These are phyloP conservation scores for Linderina pennispora DNA, from an alignment of 192 early-diverging fungal genomes.

Conservation along the genomic window DNA sequence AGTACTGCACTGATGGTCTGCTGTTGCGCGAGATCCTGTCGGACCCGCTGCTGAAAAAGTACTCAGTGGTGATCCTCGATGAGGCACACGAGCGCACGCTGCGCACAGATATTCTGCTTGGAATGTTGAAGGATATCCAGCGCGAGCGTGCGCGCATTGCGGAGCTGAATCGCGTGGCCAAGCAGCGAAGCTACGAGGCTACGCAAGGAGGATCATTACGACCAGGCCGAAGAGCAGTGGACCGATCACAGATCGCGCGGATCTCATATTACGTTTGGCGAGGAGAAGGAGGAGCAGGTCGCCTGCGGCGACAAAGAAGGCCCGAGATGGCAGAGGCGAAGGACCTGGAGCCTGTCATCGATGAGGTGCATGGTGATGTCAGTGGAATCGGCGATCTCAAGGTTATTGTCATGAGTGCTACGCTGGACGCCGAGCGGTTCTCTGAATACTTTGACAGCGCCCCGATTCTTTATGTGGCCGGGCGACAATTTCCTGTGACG, in stretches of 20 bases:
- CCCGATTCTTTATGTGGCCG: slow-evolving; percentile 79
- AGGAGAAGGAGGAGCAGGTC: background rate
- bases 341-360: slow-evolving; percentile 1
- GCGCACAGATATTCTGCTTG: slow-evolving; percentile 95
- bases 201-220: too few relatives aligned
- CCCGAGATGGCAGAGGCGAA: background rate
- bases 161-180: slow-evolving; percentile 4
- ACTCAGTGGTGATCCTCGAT: slow-evolving; percentile 87
- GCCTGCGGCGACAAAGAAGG: too few relatives aligned
- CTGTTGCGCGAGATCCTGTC: slow-evolving; percentile 84
- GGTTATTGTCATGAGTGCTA: slow-evolving; percentile 95
- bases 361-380: slow-evolving; percentile 25
- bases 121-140: slow-evolving; percentile 88
- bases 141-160: slow-evolving; percentile 51
- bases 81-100: slow-evolving; percentile 98
- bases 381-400: slow-evolving; percentile 58
- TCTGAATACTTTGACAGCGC: slow-evolving; percentile 84
- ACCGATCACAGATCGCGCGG: slow-evolving; percentile 20
- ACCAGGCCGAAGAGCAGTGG: background rate
- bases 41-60: slow-evolving; percentile 68
- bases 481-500: slow-evolving; percentile 85
- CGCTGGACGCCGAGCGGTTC: slow-evolving; percentile 90
- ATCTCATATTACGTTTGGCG: slow-evolving; percentile 20
- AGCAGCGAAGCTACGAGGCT: slow-evolving; percentile 6
- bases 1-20: slow-evolving; percentile 97